Evolutionary conservation across 306 rosid species (phyloP), one percentile per base, ranked within the genome.

Genomic region (Medicago ruthenica): DNA sequence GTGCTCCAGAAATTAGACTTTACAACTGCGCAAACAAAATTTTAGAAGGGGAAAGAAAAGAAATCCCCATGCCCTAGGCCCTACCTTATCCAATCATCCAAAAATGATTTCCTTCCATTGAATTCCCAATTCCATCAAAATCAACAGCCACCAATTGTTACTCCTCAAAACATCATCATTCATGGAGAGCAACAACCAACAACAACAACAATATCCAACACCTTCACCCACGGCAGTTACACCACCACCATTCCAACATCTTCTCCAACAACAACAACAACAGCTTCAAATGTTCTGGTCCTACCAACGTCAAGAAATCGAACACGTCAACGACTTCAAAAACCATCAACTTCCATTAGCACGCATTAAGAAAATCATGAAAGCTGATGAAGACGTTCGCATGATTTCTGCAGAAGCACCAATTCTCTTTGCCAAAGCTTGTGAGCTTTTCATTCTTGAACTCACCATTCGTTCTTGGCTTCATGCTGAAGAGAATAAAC

Each of bases 291-390:
- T 89, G 91, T 95, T 95, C 89, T 95, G 99, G 99, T 50, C 90
- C 10, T 86, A 80, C 85, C 98, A 95, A 80, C 89, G 97, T 8
- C 96, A 90, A 45, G 98, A 95, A 72, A 95, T 95, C 80, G 97
- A 95, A 47, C 95, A 88, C 64, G 97, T 83, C 53, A 95, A 90
- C 78, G 99, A 95, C 76, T 95, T 95, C 83, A 95, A 95, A 88
- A 95, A 95, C 88, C 99, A 95, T 83, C 97, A 95, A 81, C 99
- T 95, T 9, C 99, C 99, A 0, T 51, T 95, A 1, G 99, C 99
- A 0, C 97, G 97, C 84, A 95, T 95, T 88, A 95, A 95, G 91
- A 95, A 95, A 93, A 95, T 95, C 85, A 95, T 95, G 98, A 95
- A 94, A 78, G 98, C 98, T 67, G 98, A 95, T 37, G 98, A 95